Evolutionary conservation across 257 asterid genomes (phyloP).

Genomic region (Primulina eburnea): DNA sequence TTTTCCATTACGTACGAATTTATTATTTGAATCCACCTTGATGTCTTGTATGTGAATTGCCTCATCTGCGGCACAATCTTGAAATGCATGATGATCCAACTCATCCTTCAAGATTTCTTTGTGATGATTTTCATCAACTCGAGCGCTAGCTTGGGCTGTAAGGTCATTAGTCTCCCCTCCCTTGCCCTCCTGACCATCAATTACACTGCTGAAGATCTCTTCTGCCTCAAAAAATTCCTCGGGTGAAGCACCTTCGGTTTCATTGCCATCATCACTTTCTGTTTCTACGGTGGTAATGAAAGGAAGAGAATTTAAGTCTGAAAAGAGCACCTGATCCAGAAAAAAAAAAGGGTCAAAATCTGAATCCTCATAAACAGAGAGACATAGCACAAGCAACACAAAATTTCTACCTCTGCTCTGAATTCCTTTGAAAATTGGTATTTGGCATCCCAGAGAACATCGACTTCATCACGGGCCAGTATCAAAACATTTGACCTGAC

Average conservation of each 20-base stretch:
- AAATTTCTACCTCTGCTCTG: conserved; percentile 74
- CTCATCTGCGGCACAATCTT: conserved; percentile 86
- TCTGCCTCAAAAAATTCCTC: conserved; percentile 97
- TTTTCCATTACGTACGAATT: conserved; percentile 29
- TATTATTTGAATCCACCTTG: conserved; percentile 26
- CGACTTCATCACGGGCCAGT: conserved; percentile 87
- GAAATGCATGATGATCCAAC: conserved; percentile 62
- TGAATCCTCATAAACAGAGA: conserved; percentile 34
- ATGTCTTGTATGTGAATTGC: conserved; percentile 40
- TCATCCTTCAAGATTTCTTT: conserved; percentile 57
- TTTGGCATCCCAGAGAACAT: conserved; percentile 84
- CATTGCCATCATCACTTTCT: conserved; percentile 64
- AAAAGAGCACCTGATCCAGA: conserved; percentile 84
- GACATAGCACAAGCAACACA: conserved; percentile 33
- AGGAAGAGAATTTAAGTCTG: conserved; percentile 73
- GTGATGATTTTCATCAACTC: conserved; percentile 39
- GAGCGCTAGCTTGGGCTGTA: conserved; percentile 35
- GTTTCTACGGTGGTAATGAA: conserved; percentile 47
- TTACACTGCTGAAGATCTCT: conserved; percentile 77
- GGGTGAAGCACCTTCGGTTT: conserved; percentile 61
- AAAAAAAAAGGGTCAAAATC: conserved; percentile 39
- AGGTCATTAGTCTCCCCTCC: conserved; percentile 44
- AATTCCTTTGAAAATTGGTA: conserved; percentile 78
- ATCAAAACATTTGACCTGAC: conserved; percentile 73
- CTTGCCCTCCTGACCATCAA: conserved; percentile 68